phyloP scores from a whole-genome alignment of 331 rosid genomes.

The Cydonia oblonga region DNA sequence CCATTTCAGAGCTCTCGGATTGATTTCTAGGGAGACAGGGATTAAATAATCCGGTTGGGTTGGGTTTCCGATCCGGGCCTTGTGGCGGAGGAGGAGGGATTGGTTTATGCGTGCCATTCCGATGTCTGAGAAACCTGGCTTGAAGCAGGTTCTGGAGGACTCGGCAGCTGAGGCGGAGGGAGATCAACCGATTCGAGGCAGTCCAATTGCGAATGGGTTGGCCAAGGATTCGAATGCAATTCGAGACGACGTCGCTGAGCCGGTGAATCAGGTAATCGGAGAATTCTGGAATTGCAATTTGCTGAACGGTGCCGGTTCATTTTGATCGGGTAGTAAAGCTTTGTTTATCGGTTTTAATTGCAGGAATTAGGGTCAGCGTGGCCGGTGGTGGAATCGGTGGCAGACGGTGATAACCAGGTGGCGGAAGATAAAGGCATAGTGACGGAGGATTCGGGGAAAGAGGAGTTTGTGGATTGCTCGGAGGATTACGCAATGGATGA shows the following conservation, averaged over 20 bases:
- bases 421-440: constrained; percentile 28
- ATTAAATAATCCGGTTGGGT: background rate
- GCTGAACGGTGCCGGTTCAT: background rate
- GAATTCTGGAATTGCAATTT: background rate
- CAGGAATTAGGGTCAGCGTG: background rate
- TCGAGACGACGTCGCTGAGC: background rate
- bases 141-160: constrained; percentile 12
- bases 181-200: constrained; percentile 5
- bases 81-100: constrained; percentile 15
- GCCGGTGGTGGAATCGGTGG: background rate
- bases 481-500: constrained; percentile 39
- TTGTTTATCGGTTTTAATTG: background rate
- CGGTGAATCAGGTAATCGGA: constrained; percentile 29
- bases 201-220: constrained; percentile 10
- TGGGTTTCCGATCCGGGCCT: constrained; percentile 30
- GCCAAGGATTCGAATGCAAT: constrained; percentile 14
- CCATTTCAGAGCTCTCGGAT: background rate
- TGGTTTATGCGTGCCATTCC: constrained; percentile 29
- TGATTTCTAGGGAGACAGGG: background rate
- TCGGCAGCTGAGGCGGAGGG: constrained; percentile 13
- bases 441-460: constrained; percentile 50
- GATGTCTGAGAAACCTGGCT: constrained; percentile 56
- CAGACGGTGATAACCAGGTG: constrained; percentile 14
- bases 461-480: constrained; percentile 88
- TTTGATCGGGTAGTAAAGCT: background rate